A percentile compares a stretch with the other conserved stretches of the same genome.
phyloP scores from a whole-genome alignment of 2,329 filamentous ascomycete genomes.

The Gaeumannomyces tritici region DNA sequence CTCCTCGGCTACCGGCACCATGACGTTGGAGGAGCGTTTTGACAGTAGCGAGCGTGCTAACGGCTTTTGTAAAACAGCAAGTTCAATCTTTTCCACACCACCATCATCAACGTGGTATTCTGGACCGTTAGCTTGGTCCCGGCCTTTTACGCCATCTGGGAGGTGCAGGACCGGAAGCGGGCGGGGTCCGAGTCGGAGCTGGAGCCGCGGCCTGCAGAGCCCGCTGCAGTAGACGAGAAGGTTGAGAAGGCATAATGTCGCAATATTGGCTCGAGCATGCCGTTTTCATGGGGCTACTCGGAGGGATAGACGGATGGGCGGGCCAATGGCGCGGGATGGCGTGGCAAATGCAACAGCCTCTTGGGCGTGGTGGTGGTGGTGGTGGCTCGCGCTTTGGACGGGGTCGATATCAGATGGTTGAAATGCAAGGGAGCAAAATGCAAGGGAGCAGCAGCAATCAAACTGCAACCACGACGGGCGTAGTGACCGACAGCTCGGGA shows the following conservation, averaged over 20 bases:
- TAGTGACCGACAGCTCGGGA: not conserved
- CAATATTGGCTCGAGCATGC: not conserved
- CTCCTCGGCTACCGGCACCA: not conserved
- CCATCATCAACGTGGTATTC: conserved; percentile 14
- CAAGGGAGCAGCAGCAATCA: not conserved
- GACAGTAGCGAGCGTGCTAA: not conserved
- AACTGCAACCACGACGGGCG: not conserved
- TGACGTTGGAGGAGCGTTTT: not conserved
- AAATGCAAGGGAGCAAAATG: not conserved
- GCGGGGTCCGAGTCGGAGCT: not conserved
- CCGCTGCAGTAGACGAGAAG: not conserved
- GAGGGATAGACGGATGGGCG: not conserved
- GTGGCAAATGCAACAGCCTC: not conserved
- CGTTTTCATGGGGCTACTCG: no score
- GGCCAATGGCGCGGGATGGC: not conserved
- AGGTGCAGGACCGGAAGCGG: conserved; percentile 9
- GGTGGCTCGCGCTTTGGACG: no score
- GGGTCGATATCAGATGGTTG: not conserved
- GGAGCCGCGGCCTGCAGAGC: not conserved
- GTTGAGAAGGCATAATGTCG: not conserved
- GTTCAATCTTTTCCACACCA: conserved; percentile 15
- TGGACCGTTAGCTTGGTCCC: conserved; percentile 14
- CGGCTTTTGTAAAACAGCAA: conserved; percentile 7
- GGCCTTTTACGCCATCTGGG: conserved; percentile 11
- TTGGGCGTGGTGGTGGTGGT: not conserved